Evolutionary conservation across 2,329 filamentous ascomycete genomes (phyloP).

Genomic region (Colletotrichum zoysiae): DNA sequence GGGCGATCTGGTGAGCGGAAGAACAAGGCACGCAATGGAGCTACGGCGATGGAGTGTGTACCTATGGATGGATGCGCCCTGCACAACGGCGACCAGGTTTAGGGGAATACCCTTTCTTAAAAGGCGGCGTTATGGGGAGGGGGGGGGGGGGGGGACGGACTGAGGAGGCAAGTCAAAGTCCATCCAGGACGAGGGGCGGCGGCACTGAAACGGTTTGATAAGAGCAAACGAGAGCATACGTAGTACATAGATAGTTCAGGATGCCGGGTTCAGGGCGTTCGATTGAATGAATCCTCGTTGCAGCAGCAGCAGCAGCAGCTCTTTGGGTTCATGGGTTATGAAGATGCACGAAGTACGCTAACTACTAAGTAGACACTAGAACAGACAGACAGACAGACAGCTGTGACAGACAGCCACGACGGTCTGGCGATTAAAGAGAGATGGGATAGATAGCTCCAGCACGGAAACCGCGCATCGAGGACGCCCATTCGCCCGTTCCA

Average conservation of each 20-base stretch:
- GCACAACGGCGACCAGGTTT: slow-evolving; percentile 40
- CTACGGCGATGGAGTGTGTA: slow-evolving; percentile 44
- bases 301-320: background rate
- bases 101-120: slow-evolving; percentile 42
- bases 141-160: slow-evolving; percentile 11
- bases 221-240: slow-evolving; percentile 32
- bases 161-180: slow-evolving; percentile 33
- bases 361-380: no score
- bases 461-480: slow-evolving; percentile 17
- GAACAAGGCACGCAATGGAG: slow-evolving; percentile 42
- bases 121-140: slow-evolving; percentile 42
- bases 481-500: slow-evolving; percentile 1
- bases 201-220: slow-evolving; percentile 42
- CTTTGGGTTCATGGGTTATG: slow-evolving; percentile 25
- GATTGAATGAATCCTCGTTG: background rate
- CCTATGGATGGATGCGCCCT: slow-evolving; percentile 42
- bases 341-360: background rate
- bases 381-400: no score
- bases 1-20: slow-evolving; percentile 52
- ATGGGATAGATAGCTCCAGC: slow-evolving; percentile 4
- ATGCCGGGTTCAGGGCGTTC: slow-evolving; percentile 32
- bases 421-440: background rate
- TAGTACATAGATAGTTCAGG: slow-evolving; percentile 6
- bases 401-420: no score
- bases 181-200: slow-evolving; percentile 29